A percentile compares a stretch with the other conserved stretches of the same genome.
phyloP scores from a whole-genome alignment of 108 stramenopile genomes.

The Skeletonema tropicum region DNA sequence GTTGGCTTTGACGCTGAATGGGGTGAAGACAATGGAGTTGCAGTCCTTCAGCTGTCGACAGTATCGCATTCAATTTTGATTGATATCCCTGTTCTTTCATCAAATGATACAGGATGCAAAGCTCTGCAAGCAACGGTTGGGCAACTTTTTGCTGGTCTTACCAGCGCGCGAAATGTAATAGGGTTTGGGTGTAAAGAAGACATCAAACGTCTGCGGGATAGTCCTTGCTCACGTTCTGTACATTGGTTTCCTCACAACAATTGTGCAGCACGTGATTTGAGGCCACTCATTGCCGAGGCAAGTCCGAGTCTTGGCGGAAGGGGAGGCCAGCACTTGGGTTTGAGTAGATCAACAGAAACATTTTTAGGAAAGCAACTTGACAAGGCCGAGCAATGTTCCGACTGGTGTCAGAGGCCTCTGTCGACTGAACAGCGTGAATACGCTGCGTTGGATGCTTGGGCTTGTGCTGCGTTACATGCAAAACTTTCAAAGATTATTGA shows the following conservation, averaged over 20 bases:
- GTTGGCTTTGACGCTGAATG: constrained; percentile 82
- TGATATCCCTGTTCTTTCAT: constrained; percentile 68
- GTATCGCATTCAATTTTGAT: constrained; percentile 54
- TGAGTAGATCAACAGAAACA: constrained; percentile 59
- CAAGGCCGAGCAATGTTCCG: constrained; percentile 76
- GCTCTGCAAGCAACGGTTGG: constrained; percentile 65
- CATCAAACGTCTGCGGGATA: constrained; percentile 61
- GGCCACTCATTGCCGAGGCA: constrained; percentile 46
- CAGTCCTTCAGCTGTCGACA: constrained; percentile 62
- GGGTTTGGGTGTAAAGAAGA: constrained; percentile 79
- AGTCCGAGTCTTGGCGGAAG: constrained; percentile 38
- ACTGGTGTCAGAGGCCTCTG: constrained; percentile 67
- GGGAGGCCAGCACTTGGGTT: constrained; percentile 42
- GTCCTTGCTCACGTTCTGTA: constrained; percentile 27
- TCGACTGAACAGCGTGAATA: constrained; percentile 67
- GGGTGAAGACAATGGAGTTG: constrained; percentile 64
- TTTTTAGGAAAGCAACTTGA: constrained; percentile 77
- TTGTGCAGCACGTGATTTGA: constrained; percentile 43
- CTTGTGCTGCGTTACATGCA: constrained; percentile 64
- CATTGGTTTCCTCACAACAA: constrained; percentile 49
- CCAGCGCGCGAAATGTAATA: constrained; percentile 40
- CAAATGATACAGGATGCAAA: constrained; percentile 57
- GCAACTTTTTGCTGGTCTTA: constrained; percentile 47
- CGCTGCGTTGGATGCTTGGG: constrained; percentile 80
- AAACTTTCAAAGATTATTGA: constrained; percentile 15